phyloP scores from a whole-genome alignment of 495 filamentous ascomycete species.

The Penicillium odoratum region DNA sequence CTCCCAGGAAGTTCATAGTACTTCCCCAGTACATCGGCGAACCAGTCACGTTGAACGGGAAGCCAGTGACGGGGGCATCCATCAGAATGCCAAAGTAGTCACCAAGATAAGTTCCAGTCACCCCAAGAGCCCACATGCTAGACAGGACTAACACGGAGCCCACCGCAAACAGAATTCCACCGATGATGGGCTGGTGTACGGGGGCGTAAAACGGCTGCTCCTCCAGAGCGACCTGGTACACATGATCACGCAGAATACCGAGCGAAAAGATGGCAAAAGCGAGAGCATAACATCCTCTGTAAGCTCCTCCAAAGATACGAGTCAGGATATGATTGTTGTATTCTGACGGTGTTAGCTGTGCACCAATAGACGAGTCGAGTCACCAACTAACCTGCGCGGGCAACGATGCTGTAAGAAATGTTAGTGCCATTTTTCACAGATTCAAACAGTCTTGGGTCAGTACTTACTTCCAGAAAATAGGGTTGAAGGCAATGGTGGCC shows the following conservation, averaged over 20 bases:
- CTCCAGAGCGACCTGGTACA: slow-evolving; percentile 51
- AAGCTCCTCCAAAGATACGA: slow-evolving; percentile 79
- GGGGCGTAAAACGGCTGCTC: slow-evolving; percentile 46
- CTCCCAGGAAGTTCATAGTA: slow-evolving; percentile 87
- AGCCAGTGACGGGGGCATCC: slow-evolving; percentile 88
- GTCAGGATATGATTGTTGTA: slow-evolving; percentile 89
- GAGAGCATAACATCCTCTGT: slow-evolving; percentile 85
- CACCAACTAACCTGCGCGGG: slow-evolving; percentile 43
- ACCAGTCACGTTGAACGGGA: slow-evolving; percentile 91
- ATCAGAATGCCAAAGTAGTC: slow-evolving; percentile 99
- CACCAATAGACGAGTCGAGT: slow-evolving; percentile 4
- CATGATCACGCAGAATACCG: slow-evolving; percentile 79
- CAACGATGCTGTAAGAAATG: slow-evolving; percentile 38
- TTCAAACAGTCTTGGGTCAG: neutral
- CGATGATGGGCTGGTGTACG: slow-evolving; percentile 71
- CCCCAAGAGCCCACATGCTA: slow-evolving; percentile 87
- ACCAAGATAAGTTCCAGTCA: slow-evolving; percentile 95
- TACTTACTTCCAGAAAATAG: slow-evolving; percentile 59
- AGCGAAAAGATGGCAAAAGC: slow-evolving; percentile 86
- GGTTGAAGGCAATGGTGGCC: slow-evolving; percentile 54
- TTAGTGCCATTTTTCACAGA: neutral
- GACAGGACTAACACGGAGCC: slow-evolving; percentile 87
- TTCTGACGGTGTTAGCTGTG: slow-evolving; percentile 56
- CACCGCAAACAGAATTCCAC: slow-evolving; percentile 64
- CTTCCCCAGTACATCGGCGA: slow-evolving; percentile 97